Evolutionary conservation across 169 alveolate species (phyloP).

Genomic region (Amoebophrya sp.): DNA sequence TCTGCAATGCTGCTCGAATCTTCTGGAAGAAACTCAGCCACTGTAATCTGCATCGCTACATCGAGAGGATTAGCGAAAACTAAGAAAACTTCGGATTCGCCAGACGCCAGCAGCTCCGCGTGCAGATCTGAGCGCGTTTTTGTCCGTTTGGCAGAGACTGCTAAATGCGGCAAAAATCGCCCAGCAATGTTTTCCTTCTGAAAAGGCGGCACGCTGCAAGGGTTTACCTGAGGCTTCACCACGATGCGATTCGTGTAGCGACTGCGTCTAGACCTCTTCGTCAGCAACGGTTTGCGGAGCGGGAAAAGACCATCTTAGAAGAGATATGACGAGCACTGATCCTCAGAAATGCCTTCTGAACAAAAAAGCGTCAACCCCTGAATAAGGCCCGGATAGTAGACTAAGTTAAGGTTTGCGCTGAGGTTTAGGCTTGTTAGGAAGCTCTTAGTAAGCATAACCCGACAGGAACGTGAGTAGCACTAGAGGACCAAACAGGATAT

Average conservation of each 20-base stretch:
- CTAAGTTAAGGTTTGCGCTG: no score
- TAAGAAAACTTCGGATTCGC: not conserved
- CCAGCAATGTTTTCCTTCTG: slow-evolving; percentile 40
- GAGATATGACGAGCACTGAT: no score
- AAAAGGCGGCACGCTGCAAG: slow-evolving; percentile 42
- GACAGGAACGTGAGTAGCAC: no score
- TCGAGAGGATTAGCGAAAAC: not conserved
- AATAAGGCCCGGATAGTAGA: no score
- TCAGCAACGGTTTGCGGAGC: slow-evolving; percentile 38
- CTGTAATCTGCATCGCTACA: not conserved
- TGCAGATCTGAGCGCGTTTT: not conserved
- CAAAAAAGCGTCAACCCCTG: no score
- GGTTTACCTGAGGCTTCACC: slow-evolving; percentile 43
- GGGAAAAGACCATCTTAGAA: no score
- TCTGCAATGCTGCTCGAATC: not conserved
- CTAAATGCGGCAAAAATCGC: slow-evolving; percentile 28
- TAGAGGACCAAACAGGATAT: no score
- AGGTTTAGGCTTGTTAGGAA: no score
- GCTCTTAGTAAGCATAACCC: no score
- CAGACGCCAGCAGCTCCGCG: not conserved
- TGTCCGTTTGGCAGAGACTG: not conserved
- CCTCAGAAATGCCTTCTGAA: no score
- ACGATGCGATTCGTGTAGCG: slow-evolving; percentile 33
- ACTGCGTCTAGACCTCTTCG: slow-evolving; percentile 42
- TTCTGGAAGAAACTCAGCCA: not conserved